These are phyloP conservation scores for Podila horticola DNA, from an alignment of 192 early-diverging fungal genomes.

Conservation along the genomic window DNA sequence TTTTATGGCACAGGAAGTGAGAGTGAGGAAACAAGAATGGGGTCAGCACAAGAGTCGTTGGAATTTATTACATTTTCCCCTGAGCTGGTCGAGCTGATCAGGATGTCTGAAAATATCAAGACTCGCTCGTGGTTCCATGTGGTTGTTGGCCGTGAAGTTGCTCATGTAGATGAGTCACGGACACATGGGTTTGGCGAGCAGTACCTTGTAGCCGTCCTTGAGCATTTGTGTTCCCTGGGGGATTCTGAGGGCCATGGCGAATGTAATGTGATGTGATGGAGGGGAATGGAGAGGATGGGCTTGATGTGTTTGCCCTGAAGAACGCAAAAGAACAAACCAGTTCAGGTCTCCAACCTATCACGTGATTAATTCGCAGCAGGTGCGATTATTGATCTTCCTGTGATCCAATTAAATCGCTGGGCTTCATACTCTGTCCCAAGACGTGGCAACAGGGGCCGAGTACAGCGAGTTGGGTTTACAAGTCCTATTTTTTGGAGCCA, in stretches of 20 bases:
- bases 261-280: constrained; percentile 3
- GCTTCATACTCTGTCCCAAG: no score
- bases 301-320: constrained; percentile 5
- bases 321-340: neutral
- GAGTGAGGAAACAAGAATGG: neutral
- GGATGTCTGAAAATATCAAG: neutral
- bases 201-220: constrained; percentile 54
- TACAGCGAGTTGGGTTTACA: no score
- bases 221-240: constrained; percentile 54
- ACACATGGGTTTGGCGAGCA: neutral
- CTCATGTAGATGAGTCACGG: neutral
- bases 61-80: neutral
- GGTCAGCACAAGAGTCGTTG: no score
- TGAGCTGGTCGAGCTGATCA: constrained; percentile 1
- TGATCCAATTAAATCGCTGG: no score
- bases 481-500: no score
- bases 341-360: neutral
- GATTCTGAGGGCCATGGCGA: constrained; percentile 46
- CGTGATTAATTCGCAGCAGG: neutral
- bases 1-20: constrained; percentile 25
- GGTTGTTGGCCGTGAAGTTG: neutral
- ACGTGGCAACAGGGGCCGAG: no score
- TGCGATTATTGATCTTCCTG: no score
- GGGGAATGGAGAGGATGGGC: neutral
- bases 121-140: no score